A percentile compares a stretch with the other conserved stretches of the same genome.
phyloP scores from a whole-genome alignment of 73 alveolate genomes.

The Paramecium caudatum region DNA sequence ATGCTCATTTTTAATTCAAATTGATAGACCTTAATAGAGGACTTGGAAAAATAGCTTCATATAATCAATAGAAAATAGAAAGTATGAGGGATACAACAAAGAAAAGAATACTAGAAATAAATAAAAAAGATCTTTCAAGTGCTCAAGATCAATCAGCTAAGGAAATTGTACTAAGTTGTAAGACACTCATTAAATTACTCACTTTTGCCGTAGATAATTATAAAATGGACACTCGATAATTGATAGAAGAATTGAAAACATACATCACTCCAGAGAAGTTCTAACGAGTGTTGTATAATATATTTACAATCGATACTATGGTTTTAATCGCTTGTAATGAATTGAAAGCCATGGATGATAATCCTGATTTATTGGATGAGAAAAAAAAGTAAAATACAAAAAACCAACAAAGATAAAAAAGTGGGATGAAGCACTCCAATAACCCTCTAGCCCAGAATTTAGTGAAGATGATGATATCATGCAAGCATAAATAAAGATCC shows the following conservation, averaged over 20 bases:
- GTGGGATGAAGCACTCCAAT: constrained; percentile 62
- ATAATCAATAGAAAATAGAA: constrained; percentile 14
- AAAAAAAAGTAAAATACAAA: not conserved
- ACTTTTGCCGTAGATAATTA: constrained; percentile 45
- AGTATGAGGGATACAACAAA: constrained; percentile 55
- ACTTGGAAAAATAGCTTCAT: constrained; percentile 5
- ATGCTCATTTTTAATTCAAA: constrained; percentile 13
- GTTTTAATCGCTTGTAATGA: constrained; percentile 49
- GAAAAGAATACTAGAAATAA: constrained; percentile 24
- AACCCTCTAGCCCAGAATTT: constrained; percentile 9
- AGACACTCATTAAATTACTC: not conserved
- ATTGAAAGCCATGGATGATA: constrained; percentile 40
- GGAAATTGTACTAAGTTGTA: constrained; percentile 40
- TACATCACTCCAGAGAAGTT: constrained; percentile 19
- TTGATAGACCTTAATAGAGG: constrained; percentile 41
- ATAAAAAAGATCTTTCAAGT: not conserved
- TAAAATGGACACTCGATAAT: not conserved
- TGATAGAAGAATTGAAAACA: not conserved
- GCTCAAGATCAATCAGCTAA: constrained; percentile 24
- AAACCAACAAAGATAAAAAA: constrained; percentile 44
- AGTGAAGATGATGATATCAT: constrained; percentile 44
- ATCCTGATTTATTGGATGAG: not conserved
- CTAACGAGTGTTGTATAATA: not conserved
- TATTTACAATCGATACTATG: constrained; percentile 32
- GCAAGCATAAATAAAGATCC: not conserved